These are phyloP conservation scores for Xylariaceae sp. DNA, from an alignment of 2,329 filamentous ascomycete genomes.

Conservation along the genomic window DNA sequence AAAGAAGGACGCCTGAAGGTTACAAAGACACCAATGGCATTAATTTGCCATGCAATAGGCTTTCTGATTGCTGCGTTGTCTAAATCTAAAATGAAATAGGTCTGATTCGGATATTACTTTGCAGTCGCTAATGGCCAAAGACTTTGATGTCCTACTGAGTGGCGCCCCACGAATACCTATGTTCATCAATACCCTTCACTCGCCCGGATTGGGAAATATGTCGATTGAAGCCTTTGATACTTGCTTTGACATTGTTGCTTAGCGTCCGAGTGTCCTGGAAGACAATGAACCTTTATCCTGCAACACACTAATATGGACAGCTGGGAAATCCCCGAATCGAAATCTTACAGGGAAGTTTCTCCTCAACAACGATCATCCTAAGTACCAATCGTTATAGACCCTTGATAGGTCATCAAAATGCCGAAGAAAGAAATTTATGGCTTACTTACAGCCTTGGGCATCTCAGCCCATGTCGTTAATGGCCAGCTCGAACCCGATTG, in stretches of 20 bases:
- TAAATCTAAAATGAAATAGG: no score
- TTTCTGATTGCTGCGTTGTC: no score
- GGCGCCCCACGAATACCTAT: no score
- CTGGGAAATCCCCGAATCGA: conserved; percentile 3
- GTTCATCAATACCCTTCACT: no score
- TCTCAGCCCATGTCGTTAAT: conserved; percentile 16
- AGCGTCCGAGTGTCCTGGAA: conserved; percentile 5
- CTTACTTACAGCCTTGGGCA: conserved; percentile 19
- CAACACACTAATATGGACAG: conserved; percentile 17
- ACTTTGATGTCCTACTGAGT: no score
- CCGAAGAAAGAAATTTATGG: conserved; percentile 18
- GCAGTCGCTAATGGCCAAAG: no score
- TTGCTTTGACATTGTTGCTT: conserved; percentile 22
- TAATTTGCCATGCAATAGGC: no score
- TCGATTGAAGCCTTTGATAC: conserved; percentile 13
- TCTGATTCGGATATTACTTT: no score
- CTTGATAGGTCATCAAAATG: conserved; percentile 19
- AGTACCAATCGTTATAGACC: conserved; percentile 12
- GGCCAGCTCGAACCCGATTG: conserved; percentile 27
- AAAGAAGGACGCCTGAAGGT: no score
- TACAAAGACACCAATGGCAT: no score
- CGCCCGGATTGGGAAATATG: conserved; percentile 20
- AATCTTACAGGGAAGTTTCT: background rate
- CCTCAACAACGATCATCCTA: conserved; percentile 10
- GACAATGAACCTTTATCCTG: conserved; percentile 28